Conservation (phyloP, 2,329 filamentous ascomycete species). For the Aspergillus luchuensis region DNA sequence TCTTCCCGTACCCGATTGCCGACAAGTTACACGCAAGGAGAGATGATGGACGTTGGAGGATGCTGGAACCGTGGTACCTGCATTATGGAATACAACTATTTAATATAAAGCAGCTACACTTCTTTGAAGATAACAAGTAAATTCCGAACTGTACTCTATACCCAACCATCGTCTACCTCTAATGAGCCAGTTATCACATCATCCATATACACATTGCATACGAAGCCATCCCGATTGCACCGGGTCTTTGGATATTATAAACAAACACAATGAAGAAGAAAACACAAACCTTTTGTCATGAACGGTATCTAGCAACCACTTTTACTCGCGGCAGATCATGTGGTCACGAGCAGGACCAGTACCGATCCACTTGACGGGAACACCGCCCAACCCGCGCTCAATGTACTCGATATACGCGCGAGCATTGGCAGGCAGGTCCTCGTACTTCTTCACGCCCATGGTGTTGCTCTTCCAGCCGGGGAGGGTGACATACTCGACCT, state of each 20-base stretch:
- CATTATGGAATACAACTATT: too few relatives aligned
- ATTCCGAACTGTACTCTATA: background rate
- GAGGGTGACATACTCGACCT: conserved; percentile 62
- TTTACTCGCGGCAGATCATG: conserved; percentile 56
- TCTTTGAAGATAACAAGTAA: background rate
- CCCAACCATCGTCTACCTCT: conserved; percentile 5
- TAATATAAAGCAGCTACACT: too few relatives aligned
- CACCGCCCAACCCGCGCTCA: conserved; percentile 57
- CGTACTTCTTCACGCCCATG: conserved; percentile 58
- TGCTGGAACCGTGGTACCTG: too few relatives aligned
- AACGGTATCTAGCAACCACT: background rate
- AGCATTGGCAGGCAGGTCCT: conserved; percentile 60
- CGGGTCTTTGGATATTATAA: conserved; percentile 8
- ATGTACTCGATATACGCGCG: conserved; percentile 64
- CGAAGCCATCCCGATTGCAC: background rate
- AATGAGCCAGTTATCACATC: background rate
- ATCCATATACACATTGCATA: conserved; percentile 6
- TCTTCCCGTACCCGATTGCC: background rate
- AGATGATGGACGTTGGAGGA: too few relatives aligned
- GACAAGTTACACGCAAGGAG: background rate
- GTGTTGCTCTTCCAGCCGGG: conserved; percentile 64
- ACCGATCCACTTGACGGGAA: conserved; percentile 64
- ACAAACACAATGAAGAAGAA: background rate
- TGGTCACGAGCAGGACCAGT: conserved; percentile 63
- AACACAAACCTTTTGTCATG: background rate